phyloP scores from a whole-genome alignment of 306 rosid genomes.

The Albizia julibrissin region DNA sequence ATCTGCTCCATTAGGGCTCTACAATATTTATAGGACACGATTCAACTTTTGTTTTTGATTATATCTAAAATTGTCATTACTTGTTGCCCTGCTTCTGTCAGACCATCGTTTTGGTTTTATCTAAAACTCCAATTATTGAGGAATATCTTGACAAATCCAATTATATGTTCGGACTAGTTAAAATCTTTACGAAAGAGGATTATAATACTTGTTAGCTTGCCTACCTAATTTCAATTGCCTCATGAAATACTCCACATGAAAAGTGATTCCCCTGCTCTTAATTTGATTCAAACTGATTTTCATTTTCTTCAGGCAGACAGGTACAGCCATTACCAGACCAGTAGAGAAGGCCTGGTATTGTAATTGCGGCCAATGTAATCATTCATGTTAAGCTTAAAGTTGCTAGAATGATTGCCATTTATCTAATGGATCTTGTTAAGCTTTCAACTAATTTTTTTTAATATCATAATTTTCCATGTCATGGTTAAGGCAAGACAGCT shows the following conservation, averaged over 20 bases:
- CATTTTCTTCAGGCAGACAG: background rate
- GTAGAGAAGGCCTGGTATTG: background rate
- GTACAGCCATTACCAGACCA: background rate
- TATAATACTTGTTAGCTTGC: background rate
- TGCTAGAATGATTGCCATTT: background rate
- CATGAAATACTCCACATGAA: background rate
- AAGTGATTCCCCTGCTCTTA: background rate
- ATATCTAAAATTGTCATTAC: background rate
- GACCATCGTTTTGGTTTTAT: background rate
- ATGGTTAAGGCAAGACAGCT: background rate
- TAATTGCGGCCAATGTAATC: background rate
- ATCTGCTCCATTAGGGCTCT: conserved; percentile 50
- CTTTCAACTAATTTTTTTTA: background rate
- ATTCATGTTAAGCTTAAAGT: background rate
- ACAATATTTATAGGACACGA: background rate
- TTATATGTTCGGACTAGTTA: background rate
- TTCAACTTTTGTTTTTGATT: background rate
- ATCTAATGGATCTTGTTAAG: background rate
- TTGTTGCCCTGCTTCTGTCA: background rate
- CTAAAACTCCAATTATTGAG: background rate
- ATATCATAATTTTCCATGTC: background rate
- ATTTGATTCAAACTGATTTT: background rate
- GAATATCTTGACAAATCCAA: background rate
- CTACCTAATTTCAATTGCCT: background rate
- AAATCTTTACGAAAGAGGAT: background rate